Base-by-base conservation (phyloP, 2,329 filamentous ascomycete genomes). In the Didymosphaeria variabile region DNA sequence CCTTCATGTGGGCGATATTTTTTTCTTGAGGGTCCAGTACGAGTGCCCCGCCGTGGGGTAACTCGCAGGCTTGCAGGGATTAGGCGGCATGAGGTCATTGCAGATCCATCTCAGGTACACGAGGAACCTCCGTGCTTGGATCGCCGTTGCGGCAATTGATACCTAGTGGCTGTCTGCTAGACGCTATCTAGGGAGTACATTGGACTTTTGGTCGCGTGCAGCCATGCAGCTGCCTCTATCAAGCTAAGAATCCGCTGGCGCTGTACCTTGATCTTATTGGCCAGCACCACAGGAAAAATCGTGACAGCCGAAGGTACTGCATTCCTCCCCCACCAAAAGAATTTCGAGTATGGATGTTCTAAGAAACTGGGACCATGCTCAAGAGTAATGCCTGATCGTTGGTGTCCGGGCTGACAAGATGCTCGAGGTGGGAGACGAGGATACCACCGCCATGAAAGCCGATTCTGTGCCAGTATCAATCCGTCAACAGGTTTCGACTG, bases 1-100 rank as follows among this genome's bases (percentile, higher is more conserved):
- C 17, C 17, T 21, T 21, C 10, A 13, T 31, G 40, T 31, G 21
- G 42, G 46, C 52, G 17, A 36, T 17, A 15, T 36, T 56, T 56
- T 55, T 57, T 54, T 54, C 23, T 17, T 15, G 2, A 55, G 52
- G 52, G 52, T 55, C 32, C 29, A 44, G 26, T n/a, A 45, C 19
- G 17, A 32, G 26, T 29, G 32, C 52, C 52, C 52, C 52, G 52
- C 52, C 38, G 52, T 29, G 52, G 52, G 52, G 52, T 55, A 53
- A 29, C 6, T 19, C 2, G 46, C 26, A 15, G 17, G 8, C 23
- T n/a, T 34, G 46, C 46, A 52, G 32, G 49, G 49, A 40, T 38
- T 13, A 23, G 13, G 49, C 49, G 32, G 49, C 49, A 52, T 38
- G 32, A 52, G 49, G 49, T 52, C 49, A 52, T 52, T 21, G n/a